phyloP scores from a whole-genome alignment of 257 asterid genomes.

The Solanum raphanifolium region DNA sequence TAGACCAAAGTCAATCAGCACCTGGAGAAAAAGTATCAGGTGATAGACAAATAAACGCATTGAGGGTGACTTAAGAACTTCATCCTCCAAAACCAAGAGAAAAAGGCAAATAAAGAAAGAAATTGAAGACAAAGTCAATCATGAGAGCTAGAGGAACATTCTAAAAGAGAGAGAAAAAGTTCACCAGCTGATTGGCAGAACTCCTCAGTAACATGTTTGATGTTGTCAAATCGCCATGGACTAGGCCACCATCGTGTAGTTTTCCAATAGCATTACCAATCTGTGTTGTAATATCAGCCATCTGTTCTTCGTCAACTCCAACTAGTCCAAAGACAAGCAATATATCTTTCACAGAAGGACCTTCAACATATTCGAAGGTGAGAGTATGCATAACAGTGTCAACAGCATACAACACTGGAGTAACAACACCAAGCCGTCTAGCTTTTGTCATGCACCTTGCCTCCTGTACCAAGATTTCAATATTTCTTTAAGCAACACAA shows the following conservation, averaged over 20 bases:
- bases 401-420: slow-evolving; percentile 79
- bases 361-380: slow-evolving; percentile 81
- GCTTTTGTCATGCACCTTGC: slow-evolving; percentile 94
- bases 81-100: background rate
- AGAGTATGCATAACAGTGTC: slow-evolving; percentile 57
- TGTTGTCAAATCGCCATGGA: slow-evolving; percentile 97
- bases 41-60: background rate
- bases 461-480: slow-evolving; percentile 47
- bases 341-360: slow-evolving; percentile 70
- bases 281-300: slow-evolving; percentile 71
- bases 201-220: slow-evolving; percentile 70
- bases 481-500: slow-evolving; percentile 2
- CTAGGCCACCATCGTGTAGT: slow-evolving; percentile 83
- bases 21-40: slow-evolving; percentile 24
- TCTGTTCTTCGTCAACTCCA: slow-evolving; percentile 53
- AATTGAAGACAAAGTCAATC: background rate
- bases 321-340: slow-evolving; percentile 61
- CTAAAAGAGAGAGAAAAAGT: background rate
- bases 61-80: background rate
- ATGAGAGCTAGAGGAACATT: background rate
- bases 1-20: slow-evolving; percentile 89
- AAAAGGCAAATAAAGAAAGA: background rate
- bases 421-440: slow-evolving; percentile 74
- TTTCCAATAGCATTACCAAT: slow-evolving; percentile 79
- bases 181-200: slow-evolving; percentile 66